These are phyloP conservation scores for Starmerella kuoi DNA, from an alignment of 805 yeast genomes.

Conservation along the genomic window DNA sequence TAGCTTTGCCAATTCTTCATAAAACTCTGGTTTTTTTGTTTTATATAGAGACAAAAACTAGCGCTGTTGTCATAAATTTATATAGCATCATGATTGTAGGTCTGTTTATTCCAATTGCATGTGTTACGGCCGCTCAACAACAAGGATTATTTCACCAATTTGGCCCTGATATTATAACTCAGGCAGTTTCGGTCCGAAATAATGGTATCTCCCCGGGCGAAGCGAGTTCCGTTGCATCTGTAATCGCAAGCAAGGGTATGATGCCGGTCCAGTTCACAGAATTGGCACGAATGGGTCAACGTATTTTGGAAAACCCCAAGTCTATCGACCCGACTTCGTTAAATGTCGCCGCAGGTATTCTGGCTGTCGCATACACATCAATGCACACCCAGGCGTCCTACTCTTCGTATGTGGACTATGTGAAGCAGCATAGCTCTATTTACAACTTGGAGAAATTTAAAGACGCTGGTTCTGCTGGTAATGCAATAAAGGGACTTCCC, in stretches of 20 bases:
- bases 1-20: too few relatives aligned
- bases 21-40: too few relatives aligned
- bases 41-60: too few relatives aligned
- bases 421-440: conserved; percentile 3
- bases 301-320: background rate
- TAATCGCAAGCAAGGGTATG: conserved; percentile 2
- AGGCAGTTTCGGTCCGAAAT: background rate
- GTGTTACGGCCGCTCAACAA: too few relatives aligned
- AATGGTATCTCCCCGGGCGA: background rate
- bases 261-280: conserved; percentile 5
- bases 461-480: background rate
- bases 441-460: background rate
- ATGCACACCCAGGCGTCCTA: conserved; percentile 5
- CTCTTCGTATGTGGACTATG: background rate
- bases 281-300: conserved; percentile 3
- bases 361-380: conserved; percentile 9
- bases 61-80: too few relatives aligned
- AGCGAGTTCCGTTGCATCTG: conserved; percentile 8
- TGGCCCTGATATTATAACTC: background rate
- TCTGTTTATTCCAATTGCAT: too few relatives aligned
- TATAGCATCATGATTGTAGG: too few relatives aligned
- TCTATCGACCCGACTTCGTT: conserved; percentile 1
- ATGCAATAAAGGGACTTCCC: background rate
- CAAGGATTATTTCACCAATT: background rate
- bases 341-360: background rate